Percentiles rank a stretch among this genome's conserved stretches.
phyloP scores from a whole-genome alignment of 306 rosid species.

The Casuarina glauca region DNA sequence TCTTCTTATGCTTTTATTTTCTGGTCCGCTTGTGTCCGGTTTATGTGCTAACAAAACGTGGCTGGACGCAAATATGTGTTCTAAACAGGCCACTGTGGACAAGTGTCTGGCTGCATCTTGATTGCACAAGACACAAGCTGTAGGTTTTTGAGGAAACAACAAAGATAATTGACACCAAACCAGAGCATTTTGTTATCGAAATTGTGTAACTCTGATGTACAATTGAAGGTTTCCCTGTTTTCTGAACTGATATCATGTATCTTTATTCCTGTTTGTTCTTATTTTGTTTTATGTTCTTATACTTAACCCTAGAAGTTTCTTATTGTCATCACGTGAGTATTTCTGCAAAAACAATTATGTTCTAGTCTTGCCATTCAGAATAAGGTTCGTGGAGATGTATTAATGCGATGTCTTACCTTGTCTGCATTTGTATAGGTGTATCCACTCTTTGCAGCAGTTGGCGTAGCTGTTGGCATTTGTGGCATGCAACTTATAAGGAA shows the following conservation, averaged over 20 bases:
- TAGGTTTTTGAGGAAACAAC: neutral
- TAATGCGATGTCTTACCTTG: neutral
- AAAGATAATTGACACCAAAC: neutral
- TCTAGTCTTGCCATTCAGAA: neutral
- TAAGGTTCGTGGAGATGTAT: neutral
- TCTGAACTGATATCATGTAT: neutral
- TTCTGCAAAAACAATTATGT: too few relatives aligned
- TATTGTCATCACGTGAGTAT: too few relatives aligned
- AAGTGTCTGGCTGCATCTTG: too few relatives aligned
- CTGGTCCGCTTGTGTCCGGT: neutral
- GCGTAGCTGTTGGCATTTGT: conserved; percentile 83
- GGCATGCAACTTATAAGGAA: conserved; percentile 85
- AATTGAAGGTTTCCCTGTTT: neutral
- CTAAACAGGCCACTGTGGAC: too few relatives aligned
- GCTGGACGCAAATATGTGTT: too few relatives aligned
- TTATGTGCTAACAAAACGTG: neutral
- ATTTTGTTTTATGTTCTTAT: neutral
- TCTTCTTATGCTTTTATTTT: neutral
- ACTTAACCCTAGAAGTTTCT: neutral
- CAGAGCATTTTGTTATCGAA: neutral
- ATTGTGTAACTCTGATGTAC: neutral
- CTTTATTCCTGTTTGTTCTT: too few relatives aligned
- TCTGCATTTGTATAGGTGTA: conserved; percentile 52
- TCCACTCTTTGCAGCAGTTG: conserved; percentile 77
- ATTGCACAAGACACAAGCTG: neutral